Conservation (phyloP, 2,329 filamentous ascomycete species). For the Epichloe typhina region DNA sequence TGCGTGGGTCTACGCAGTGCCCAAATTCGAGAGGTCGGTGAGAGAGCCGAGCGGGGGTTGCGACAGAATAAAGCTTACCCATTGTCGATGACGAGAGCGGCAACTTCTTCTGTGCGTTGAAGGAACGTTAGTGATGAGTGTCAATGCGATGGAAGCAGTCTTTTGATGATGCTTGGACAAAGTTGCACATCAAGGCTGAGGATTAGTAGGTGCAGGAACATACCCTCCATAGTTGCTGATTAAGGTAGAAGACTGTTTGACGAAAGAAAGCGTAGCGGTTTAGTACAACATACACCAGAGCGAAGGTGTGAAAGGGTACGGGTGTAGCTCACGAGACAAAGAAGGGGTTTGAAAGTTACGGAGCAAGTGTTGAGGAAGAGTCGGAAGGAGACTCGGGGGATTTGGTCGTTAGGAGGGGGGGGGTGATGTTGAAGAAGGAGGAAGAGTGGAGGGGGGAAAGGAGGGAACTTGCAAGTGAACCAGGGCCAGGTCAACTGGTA, state of each 20-base stretch:
- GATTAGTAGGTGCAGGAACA: slow-evolving; percentile 14
- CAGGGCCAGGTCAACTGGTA: neutral
- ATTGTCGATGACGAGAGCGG: slow-evolving; percentile 99
- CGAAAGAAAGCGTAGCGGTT: slow-evolving; percentile 8
- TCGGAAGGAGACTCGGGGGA: slow-evolving; percentile 10
- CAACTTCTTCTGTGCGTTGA: slow-evolving; percentile 81
- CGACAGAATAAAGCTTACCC: slow-evolving; percentile 59
- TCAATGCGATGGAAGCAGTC: slow-evolving; percentile 1
- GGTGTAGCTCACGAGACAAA: slow-evolving; percentile 12
- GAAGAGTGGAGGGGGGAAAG: slow-evolving; percentile 21
- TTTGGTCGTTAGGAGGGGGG: slow-evolving; percentile 10
- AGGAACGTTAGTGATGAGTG: slow-evolving; percentile 28
- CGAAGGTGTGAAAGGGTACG: neutral
- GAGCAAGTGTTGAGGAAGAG: slow-evolving; percentile 9
- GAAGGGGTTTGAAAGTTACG: neutral
- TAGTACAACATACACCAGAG: slow-evolving; percentile 1
- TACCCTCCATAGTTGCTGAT: slow-evolving; percentile 46
- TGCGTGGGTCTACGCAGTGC: slow-evolving; percentile 5
- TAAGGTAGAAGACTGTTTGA: slow-evolving; percentile 21
- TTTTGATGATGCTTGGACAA: neutral
- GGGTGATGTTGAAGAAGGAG: slow-evolving; percentile 18
- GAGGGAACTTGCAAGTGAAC: slow-evolving; percentile 10
- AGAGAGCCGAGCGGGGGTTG: slow-evolving; percentile 17
- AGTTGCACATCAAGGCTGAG: neutral
- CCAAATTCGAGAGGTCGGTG: slow-evolving; percentile 19